Base-by-base conservation (phyloP, 495 filamentous ascomycete species). In the Cudoniella acicularis region DNA sequence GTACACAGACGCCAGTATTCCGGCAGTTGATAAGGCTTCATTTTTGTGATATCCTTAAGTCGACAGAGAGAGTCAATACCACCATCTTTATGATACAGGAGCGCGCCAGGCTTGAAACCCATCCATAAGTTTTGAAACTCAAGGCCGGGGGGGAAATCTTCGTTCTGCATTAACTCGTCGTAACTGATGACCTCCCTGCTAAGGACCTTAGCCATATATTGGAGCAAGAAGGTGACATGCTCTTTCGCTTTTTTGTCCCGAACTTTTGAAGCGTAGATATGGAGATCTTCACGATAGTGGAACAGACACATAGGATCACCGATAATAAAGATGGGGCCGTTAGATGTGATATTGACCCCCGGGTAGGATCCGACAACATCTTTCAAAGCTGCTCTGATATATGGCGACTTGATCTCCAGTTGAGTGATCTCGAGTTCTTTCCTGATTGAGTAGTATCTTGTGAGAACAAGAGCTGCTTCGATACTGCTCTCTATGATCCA, bases 381-480 rank as follows among this genome's bases (percentile, higher is more conserved):
- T 26, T 51, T 51, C 20, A 58, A 23, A 20, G 47, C 56, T 2
- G 56, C 56, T 24, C 50, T 58, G 24, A 58, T 51, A 46, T 58
- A 20, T 30, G 56, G 56, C 4, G 56, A 58, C n/a, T 22, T 52
- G 56, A 58, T 52, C 43, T 47, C 56, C 3, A 58, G 54, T 42
- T 13, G 22, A 24, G 40, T 57, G 2, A 9, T 17, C 18, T n/a
- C 36, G 25, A 18, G 17, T 20, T 18, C 25, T 20, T 25, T 3
- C 3, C 47, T 16, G 21, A 45, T 18, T 9, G 45, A 27, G 16
- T 23, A 51, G 42, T 43, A 25, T 10, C 48, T 20, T 43, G 18
- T 57, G 18, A 51, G 54, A 22, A 57, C 42, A 20, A 57, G 18
- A 25, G 54, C 54, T 17, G 54, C 22, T 21, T 25, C 17, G 30